phyloP scores from a whole-genome alignment of 2,329 filamentous ascomycete genomes.

The Aaosphaeria pasadenensis region DNA sequence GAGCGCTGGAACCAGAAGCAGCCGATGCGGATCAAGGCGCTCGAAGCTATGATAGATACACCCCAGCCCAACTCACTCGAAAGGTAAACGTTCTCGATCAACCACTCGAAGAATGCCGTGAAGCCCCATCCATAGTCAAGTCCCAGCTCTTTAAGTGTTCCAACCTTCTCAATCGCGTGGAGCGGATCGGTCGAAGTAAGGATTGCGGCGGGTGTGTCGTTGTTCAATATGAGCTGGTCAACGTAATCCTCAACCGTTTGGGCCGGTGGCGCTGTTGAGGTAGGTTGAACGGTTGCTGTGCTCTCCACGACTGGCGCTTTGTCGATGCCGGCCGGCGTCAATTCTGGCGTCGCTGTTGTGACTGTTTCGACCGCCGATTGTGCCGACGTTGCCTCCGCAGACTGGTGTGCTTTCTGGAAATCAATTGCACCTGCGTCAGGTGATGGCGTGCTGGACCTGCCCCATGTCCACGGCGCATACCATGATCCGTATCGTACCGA shows the following conservation, averaged over 20 bases:
- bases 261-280: slow-evolving; percentile 3
- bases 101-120: slow-evolving; percentile 68
- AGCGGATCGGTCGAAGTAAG: slow-evolving; percentile 35
- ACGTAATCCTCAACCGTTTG: slow-evolving; percentile 16
- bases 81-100: slow-evolving; percentile 80
- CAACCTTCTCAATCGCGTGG: slow-evolving; percentile 69
- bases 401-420: neutral
- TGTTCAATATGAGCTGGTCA: slow-evolving; percentile 7
- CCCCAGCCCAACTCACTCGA: slow-evolving; percentile 78
- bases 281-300: slow-evolving; percentile 12
- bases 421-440: slow-evolving; percentile 14
- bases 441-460: slow-evolving; percentile 21
- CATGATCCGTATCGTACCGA: slow-evolving; percentile 30
- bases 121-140: slow-evolving; percentile 85
- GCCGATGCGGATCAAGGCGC: slow-evolving; percentile 59
- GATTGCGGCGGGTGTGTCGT: neutral
- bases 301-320: slow-evolving; percentile 21
- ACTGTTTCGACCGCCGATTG: slow-evolving; percentile 10
- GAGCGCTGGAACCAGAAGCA: slow-evolving; percentile 65
- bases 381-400: neutral
- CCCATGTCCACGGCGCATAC: slow-evolving; percentile 36
- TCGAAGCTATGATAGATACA: slow-evolving; percentile 65
- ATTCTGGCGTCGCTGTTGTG: slow-evolving; percentile 29
- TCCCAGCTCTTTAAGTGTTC: slow-evolving; percentile 78
- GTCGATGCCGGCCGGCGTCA: slow-evolving; percentile 36